phyloP scores from a whole-genome alignment of 768 basidiomycete species.

The Pholiota microspora region DNA sequence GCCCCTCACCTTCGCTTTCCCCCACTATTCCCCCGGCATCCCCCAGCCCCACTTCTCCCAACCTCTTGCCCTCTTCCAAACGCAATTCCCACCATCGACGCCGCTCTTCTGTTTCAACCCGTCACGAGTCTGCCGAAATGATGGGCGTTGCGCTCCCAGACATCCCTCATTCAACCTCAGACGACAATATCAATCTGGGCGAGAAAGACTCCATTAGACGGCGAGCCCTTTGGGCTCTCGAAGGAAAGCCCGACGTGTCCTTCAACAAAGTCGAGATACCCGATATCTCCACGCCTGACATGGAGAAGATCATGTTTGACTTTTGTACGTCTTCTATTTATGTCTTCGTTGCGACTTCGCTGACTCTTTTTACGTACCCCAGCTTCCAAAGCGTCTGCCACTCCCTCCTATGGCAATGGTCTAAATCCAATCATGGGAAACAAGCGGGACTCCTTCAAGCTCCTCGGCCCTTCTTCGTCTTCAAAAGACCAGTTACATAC shows the following conservation, averaged over 20 bases:
- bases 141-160: conserved; percentile 81
- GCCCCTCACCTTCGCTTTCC: conserved; percentile 19
- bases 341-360: conserved; percentile 9
- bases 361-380: conserved; percentile 48
- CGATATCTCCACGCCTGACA: conserved; percentile 61
- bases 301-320: conserved; percentile 58
- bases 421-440: conserved; percentile 34
- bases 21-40: conserved; percentile 9
- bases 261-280: conserved; percentile 84
- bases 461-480: conserved; percentile 55
- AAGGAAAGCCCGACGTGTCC: conserved; percentile 73
- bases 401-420: conserved; percentile 39
- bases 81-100: conserved; percentile 83
- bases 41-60: conserved; percentile 13
- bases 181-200: conserved; percentile 66
- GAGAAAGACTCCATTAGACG: conserved; percentile 80
- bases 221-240: conserved; percentile 82
- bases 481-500: conserved; percentile 79
- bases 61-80: conserved; percentile 40
- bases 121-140: conserved; percentile 85
- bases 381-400: conserved; percentile 53
- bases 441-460: conserved; percentile 84
- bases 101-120: conserved; percentile 85
- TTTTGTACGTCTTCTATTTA: conserved; percentile 50
- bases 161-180: conserved; percentile 55